phyloP scores from a whole-genome alignment of 352 stramenopile species.

The Phytophthora cactorum region DNA sequence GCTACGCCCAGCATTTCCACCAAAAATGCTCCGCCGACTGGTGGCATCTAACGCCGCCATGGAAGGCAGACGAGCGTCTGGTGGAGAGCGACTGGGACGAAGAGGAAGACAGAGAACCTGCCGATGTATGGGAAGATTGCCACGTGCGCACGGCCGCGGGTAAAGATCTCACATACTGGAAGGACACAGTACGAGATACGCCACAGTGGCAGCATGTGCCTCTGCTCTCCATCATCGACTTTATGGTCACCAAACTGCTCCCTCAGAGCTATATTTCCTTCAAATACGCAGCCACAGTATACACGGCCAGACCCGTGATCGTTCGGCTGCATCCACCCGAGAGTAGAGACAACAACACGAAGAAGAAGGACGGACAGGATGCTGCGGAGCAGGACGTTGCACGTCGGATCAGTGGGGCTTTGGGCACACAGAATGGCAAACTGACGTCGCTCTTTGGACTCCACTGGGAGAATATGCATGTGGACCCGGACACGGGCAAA shows the following conservation, averaged over 20 bases:
- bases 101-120: slow-evolving; percentile 27
- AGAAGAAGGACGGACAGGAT: slow-evolving; percentile 13
- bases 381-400: slow-evolving; percentile 29
- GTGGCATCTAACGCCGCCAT: slow-evolving; percentile 56
- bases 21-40: slow-evolving; percentile 60
- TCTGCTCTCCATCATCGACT: slow-evolving; percentile 58
- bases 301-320: slow-evolving; percentile 57
- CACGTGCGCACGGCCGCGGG: slow-evolving; percentile 38
- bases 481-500: slow-evolving; percentile 37
- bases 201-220: slow-evolving; percentile 59
- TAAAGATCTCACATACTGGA: slow-evolving; percentile 47
- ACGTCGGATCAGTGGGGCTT: slow-evolving; percentile 30
- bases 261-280: slow-evolving; percentile 70
- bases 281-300: slow-evolving; percentile 63
- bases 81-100: slow-evolving; percentile 58
- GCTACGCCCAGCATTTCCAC: slow-evolving; percentile 60
- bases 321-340: slow-evolving; percentile 43
- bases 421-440: slow-evolving; percentile 38
- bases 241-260: slow-evolving; percentile 54
- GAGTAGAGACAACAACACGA: slow-evolving; percentile 5
- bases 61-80: slow-evolving; percentile 40
- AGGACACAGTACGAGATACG: slow-evolving; percentile 43
- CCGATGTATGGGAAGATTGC: slow-evolving; percentile 48
- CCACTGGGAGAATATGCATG: slow-evolving; percentile 68
- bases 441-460: slow-evolving; percentile 62